These are phyloP conservation scores for Arxiozyma slooffiae DNA, from an alignment of 1,139 yeast species.

Conservation along the genomic window DNA sequence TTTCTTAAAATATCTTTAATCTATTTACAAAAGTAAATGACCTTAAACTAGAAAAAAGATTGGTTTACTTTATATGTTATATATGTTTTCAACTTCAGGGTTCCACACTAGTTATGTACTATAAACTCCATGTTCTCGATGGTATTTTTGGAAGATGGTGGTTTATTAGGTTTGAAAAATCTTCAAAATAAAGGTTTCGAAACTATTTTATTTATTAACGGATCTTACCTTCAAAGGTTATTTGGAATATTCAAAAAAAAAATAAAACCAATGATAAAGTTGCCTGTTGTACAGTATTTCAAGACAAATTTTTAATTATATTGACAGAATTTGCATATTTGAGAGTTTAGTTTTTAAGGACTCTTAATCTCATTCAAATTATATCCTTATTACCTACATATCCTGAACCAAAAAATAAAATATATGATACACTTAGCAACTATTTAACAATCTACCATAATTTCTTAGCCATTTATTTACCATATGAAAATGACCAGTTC, in stretches of 20 bases:
- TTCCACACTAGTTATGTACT: conserved; percentile 47
- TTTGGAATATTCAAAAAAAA: conserved; percentile 24
- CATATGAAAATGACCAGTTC: conserved; percentile 38
- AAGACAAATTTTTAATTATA: conserved; percentile 19
- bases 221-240: conserved; percentile 42
- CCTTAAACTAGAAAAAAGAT: conserved; percentile 18
- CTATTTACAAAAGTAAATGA: conserved; percentile 5
- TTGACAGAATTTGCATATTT: conserved; percentile 30
- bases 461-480: conserved; percentile 32
- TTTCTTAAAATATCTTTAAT: conserved; percentile 24
- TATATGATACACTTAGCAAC: conserved; percentile 19
- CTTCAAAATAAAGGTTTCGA: conserved; percentile 35
- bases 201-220: conserved; percentile 46
- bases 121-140: conserved; percentile 38
- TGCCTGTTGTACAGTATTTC: conserved; percentile 18
- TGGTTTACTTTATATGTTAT: conserved; percentile 67
- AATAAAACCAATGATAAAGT: conserved; percentile 21
- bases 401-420: conserved; percentile 10
- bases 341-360: conserved; percentile 46
- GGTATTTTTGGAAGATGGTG: conserved; percentile 64
- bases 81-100: conserved; percentile 61
- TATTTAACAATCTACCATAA: conserved; percentile 19
- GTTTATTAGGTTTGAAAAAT: conserved; percentile 45
- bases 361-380: conserved; percentile 33
- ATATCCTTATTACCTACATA: conserved; percentile 27